Percentiles rank a stretch among this genome's conserved stretches.
Evolutionary conservation across 257 asterid genomes (phyloP).

Genomic region (Lavandula angustifolia): DNA sequence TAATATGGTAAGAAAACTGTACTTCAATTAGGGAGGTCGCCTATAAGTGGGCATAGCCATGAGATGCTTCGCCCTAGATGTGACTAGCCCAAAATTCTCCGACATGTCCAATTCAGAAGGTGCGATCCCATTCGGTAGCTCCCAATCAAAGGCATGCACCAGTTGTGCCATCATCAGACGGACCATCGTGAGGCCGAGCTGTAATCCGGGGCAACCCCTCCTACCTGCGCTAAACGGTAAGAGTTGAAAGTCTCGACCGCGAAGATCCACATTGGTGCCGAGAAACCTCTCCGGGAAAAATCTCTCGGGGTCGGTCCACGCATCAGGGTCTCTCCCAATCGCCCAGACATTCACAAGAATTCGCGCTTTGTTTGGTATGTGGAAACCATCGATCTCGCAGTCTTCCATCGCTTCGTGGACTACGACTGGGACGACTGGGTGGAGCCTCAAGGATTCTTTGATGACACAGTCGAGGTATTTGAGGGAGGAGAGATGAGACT

Average conservation of each 20-base stretch:
- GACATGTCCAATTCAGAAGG: neutral
- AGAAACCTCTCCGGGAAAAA: neutral
- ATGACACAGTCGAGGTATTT: neutral
- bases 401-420: conserved; percentile 4
- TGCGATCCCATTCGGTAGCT: neutral
- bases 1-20: no score
- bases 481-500: no score
- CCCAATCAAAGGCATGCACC: conserved; percentile 20
- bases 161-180: conserved; percentile 45
- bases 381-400: neutral
- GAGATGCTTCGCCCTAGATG: neutral
- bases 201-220: conserved; percentile 46
- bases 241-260: neutral
- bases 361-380: neutral
- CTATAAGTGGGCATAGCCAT: neutral
- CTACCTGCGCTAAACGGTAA: conserved; percentile 47
- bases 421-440: neutral
- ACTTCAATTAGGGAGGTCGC: no score
- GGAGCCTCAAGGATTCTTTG: neutral
- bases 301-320: neutral
- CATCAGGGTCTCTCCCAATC: neutral
- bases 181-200: conserved; percentile 35
- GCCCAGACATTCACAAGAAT: neutral
- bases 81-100: no score
- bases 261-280: neutral